These are phyloP conservation scores for Podaxis sp. DNA, from an alignment of 768 basidiomycete genomes.

Conservation along the genomic window DNA sequence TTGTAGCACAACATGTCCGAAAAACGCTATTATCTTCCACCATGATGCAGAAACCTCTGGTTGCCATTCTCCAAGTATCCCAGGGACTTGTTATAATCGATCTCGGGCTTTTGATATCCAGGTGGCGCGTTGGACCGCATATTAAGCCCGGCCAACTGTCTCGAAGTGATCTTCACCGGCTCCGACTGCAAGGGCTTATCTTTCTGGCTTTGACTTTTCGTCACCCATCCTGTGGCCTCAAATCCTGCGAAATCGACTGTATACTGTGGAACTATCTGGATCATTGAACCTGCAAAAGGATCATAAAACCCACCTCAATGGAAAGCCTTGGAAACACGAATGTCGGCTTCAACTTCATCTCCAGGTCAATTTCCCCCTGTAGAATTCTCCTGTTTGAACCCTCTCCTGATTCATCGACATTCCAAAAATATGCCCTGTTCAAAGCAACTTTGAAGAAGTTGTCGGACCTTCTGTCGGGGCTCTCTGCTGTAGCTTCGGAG, in stretches of 20 bases:
- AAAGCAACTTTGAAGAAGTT: conserved; percentile 44
- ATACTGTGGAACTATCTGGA: conserved; percentile 4
- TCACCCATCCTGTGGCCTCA: conserved; percentile 4
- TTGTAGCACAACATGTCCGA: background rate
- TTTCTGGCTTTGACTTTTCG: conserved; percentile 1
- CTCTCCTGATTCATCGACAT: background rate
- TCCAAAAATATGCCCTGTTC: conserved; percentile 52
- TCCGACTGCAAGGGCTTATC: background rate
- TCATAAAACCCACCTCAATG: conserved; percentile 5
- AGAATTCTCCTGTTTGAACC: background rate
- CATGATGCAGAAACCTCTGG: conserved; percentile 14
- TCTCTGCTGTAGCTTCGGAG: conserved; percentile 42
- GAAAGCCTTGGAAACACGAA: conserved; percentile 12
- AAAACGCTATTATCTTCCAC: background rate
- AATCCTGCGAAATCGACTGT: conserved; percentile 5
- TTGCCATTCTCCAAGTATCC: conserved; percentile 14
- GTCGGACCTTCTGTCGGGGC: conserved; percentile 38
- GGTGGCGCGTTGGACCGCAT: conserved; percentile 14
- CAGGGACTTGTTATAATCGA: conserved; percentile 10
- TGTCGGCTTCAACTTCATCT: conserved; percentile 9
- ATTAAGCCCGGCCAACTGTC: conserved; percentile 7
- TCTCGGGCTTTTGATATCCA: conserved; percentile 10
- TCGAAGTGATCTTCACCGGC: conserved; percentile 6
- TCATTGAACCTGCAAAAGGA: background rate
- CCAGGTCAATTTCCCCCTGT: conserved; percentile 12